These are phyloP conservation scores for Coemansia sp. DNA, from an alignment of 192 early-diverging fungal species.

Conservation along the genomic window DNA sequence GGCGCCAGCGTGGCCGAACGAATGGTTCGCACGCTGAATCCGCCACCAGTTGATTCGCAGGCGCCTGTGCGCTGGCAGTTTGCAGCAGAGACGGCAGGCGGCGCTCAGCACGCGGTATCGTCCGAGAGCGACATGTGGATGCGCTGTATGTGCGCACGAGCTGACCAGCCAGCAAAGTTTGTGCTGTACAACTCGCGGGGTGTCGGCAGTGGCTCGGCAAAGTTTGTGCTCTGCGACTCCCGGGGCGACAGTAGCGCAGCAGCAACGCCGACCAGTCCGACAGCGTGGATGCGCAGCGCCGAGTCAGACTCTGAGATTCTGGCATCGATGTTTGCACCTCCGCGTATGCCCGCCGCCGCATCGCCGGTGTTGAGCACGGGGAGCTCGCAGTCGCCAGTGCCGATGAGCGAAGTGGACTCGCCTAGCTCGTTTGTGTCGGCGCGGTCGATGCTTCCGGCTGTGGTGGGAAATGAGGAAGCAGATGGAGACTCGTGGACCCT, in stretches of 20 bases:
- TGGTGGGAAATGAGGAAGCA: not conserved
- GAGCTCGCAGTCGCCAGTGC: not conserved
- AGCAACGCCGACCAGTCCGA: not conserved
- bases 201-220: not conserved
- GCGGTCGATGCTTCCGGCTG: not conserved
- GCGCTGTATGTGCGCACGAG: constrained; percentile 11
- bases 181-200: constrained; percentile 10
- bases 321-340: constrained; percentile 3
- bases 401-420: constrained; percentile 13
- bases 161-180: constrained; percentile 15
- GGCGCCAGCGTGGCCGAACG: constrained; percentile 22
- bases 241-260: constrained; percentile 6
- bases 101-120: not conserved
- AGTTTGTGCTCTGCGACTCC: constrained; percentile 16
- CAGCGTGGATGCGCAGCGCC: not conserved
- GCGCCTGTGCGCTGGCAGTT: constrained; percentile 4
- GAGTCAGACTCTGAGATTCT: constrained; percentile 12
- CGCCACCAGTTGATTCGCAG: not conserved
- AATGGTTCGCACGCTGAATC: constrained; percentile 6
- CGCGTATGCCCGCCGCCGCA: constrained; percentile 3
- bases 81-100: constrained; percentile 2
- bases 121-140: constrained; percentile 27
- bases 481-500: constrained; percentile 49
- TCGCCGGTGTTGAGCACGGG: not conserved
- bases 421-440: constrained; percentile 36